Evolutionary conservation across 163 green algal species (phyloP).

Genomic region (Scenedesmus sp.): DNA sequence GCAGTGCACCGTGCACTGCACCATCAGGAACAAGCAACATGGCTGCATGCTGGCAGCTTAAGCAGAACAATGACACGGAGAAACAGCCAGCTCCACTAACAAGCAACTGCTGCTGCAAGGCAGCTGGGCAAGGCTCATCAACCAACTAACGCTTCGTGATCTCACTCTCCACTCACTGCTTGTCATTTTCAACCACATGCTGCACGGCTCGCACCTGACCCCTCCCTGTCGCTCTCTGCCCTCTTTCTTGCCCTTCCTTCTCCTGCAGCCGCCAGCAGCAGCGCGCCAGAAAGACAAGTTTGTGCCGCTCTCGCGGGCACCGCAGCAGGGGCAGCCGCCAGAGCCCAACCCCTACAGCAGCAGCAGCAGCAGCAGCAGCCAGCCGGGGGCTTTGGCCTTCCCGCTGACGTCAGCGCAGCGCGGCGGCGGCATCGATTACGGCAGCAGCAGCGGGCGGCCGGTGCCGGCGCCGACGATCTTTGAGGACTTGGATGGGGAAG

Average conservation of each 20-base stretch:
- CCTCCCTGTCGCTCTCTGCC: not conserved
- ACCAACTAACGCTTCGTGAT: too few species aligned
- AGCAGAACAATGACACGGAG: too few species aligned
- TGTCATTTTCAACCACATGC: too few species aligned
- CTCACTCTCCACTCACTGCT: too few species aligned
- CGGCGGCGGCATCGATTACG: constrained; percentile 28
- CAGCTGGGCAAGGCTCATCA: not conserved
- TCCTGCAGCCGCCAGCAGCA: constrained; percentile 35
- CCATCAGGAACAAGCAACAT: too few species aligned
- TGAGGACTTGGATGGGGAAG: constrained; percentile 45
- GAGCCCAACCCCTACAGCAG: not conserved
- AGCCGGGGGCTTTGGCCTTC: not conserved
- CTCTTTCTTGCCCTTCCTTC: not conserved
- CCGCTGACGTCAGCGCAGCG: constrained; percentile 34
- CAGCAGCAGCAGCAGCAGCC: constrained; percentile 22
- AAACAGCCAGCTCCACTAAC: too few species aligned
- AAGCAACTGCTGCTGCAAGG: not conserved
- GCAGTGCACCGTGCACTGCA: too few species aligned
- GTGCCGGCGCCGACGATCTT: not conserved
- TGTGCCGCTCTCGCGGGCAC: constrained; percentile 9
- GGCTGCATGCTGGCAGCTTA: too few species aligned
- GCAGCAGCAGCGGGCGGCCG: not conserved
- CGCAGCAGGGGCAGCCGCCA: not conserved
- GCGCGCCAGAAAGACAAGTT: constrained; percentile 51
- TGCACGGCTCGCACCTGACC: not conserved